phyloP scores from a whole-genome alignment of 2,329 filamentous ascomycete genomes.

The Ascochyta fabae region DNA sequence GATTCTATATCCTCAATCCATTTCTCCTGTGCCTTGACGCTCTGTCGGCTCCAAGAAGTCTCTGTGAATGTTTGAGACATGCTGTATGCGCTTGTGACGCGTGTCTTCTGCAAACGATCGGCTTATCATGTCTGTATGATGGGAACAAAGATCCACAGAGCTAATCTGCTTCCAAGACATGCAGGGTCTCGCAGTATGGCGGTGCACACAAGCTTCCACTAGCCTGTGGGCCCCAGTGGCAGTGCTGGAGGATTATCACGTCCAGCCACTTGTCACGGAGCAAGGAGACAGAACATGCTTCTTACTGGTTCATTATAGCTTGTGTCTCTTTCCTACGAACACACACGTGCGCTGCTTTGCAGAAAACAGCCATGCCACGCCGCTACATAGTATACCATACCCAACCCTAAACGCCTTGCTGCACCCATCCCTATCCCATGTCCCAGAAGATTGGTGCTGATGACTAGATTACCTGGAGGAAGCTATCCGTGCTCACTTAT shows the following conservation, averaged over 20 bases:
- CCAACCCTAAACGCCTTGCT: slow-evolving; percentile 6
- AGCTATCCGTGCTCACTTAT: too few species aligned
- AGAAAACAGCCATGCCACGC: background rate
- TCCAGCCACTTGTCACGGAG: slow-evolving; percentile 6
- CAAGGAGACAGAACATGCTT: background rate
- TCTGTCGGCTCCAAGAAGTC: background rate
- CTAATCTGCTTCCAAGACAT: slow-evolving; percentile 11
- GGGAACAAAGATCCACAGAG: slow-evolving; percentile 10
- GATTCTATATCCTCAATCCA: slow-evolving; percentile 46
- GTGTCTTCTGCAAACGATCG: background rate
- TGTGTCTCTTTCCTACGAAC: background rate
- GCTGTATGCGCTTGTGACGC: background rate
- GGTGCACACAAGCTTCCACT: slow-evolving; percentile 26
- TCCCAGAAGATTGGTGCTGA: background rate
- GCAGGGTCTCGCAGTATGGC: slow-evolving; percentile 25
- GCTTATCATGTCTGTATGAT: slow-evolving; percentile 1
- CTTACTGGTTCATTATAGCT: background rate
- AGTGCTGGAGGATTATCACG: slow-evolving; percentile 2
- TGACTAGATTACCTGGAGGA: background rate
- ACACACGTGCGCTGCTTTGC: background rate
- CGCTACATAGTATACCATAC: background rate
- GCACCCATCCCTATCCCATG: background rate
- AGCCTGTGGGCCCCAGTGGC: slow-evolving; percentile 20
- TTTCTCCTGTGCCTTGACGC: slow-evolving; percentile 30
- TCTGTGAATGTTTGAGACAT: background rate